phyloP scores from a whole-genome alignment of 2,329 filamentous ascomycete species.

The Neofusicoccum kwambonambiense region DNA sequence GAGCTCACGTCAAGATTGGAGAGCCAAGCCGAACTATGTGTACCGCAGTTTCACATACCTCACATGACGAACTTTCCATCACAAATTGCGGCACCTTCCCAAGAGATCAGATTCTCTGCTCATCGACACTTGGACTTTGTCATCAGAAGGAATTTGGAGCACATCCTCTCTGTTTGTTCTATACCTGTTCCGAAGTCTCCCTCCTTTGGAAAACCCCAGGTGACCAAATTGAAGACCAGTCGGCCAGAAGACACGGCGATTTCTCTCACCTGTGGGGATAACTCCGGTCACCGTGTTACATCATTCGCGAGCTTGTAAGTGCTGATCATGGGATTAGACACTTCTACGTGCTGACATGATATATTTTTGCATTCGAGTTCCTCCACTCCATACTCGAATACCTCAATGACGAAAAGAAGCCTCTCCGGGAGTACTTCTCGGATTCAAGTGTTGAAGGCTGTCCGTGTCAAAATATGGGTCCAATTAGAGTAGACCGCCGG shows the following conservation, averaged over 20 bases:
- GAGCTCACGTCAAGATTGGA: neutral
- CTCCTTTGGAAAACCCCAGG: slow-evolving; percentile 11
- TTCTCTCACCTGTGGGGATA: slow-evolving; percentile 21
- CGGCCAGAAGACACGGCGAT: neutral
- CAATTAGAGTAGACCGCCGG: no score
- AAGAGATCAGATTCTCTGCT: neutral
- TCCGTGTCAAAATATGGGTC: neutral
- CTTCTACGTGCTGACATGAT: neutral
- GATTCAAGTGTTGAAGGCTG: no score
- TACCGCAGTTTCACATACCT: neutral
- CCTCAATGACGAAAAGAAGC: neutral
- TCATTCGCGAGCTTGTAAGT: slow-evolving; percentile 17
- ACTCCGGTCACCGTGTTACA: slow-evolving; percentile 18
- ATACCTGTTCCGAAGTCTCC: no score
- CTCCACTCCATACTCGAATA: neutral
- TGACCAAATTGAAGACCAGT: rapidly evolving
- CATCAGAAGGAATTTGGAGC: slow-evolving; percentile 17
- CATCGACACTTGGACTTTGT: slow-evolving; percentile 13
- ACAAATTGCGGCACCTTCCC: neutral
- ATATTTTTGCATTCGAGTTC: neutral
- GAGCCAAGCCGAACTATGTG: neutral
- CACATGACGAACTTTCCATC: neutral
- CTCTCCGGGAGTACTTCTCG: no score
- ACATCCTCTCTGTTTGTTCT: no score
- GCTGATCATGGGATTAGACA: no score